Evolutionary conservation across 352 stramenopile species (phyloP).

Genomic region (Phytophthora meadii): DNA sequence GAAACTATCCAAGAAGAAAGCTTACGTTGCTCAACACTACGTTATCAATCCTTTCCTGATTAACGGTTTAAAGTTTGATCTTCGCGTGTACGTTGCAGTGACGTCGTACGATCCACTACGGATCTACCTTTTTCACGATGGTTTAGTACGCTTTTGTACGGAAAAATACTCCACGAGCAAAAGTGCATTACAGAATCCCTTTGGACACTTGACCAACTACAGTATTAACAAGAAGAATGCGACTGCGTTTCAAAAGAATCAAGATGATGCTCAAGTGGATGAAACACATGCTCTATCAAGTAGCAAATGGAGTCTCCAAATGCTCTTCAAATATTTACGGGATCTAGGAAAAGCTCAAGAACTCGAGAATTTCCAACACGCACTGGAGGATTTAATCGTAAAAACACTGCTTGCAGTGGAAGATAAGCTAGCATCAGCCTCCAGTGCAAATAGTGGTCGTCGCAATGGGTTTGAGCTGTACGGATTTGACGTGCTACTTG

Average conservation of each 20-base stretch:
- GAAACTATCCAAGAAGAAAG: constrained; percentile 78
- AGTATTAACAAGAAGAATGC: constrained; percentile 92
- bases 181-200: constrained; percentile 78
- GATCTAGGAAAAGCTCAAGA: constrained; percentile 49
- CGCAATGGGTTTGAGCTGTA: constrained; percentile 89
- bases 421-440: constrained; percentile 62
- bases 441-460: constrained; percentile 11
- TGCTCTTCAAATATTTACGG: constrained; percentile 56
- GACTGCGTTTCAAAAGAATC: constrained; percentile 72
- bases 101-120: constrained; percentile 87
- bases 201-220: constrained; percentile 94
- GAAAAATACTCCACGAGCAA: constrained; percentile 77
- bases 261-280: constrained; percentile 55
- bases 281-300: constrained; percentile 46
- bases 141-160: constrained; percentile 89
- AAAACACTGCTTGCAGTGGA: constrained; percentile 92
- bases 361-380: constrained; percentile 41
- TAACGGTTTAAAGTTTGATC: constrained; percentile 92
- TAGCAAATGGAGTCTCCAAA: constrained; percentile 88
- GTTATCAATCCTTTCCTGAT: constrained; percentile 85
- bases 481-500: constrained; percentile 89
- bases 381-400: constrained; percentile 85
- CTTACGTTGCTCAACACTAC: constrained; percentile 80
- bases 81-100: constrained; percentile 91
- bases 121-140: constrained; percentile 88